Evolutionary conservation across 1,284 basidiomycete genomes (phyloP), one percentile per base, ranked within the genome.

Genomic region (Apiotrichum akiyoshidainum): DNA sequence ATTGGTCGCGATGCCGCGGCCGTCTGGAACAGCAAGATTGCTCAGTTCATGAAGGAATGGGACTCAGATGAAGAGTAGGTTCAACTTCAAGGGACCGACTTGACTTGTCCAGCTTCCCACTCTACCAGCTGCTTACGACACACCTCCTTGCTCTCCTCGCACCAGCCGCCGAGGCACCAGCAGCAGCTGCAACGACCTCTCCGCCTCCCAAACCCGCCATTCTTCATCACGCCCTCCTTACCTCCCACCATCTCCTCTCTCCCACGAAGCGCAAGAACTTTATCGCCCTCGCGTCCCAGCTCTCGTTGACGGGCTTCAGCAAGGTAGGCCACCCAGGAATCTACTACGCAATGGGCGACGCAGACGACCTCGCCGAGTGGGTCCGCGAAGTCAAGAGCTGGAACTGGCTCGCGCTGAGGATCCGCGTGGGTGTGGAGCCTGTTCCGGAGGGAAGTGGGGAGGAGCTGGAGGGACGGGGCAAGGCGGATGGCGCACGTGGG

Each of bases 291-390:
- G 82, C 84, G 0, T 80, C 81, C 17, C 80, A 83, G 22, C 81
- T 87, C 34, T 78, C 78, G 2, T 69, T 89, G 17, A 69, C 77
- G 0, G 87, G 87, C 0, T 89, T 88, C 68, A 84, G 86, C 7
- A 89, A 89, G 74, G 81, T 86, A 14, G 87, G 87, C 0, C 83
- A 89, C 67, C 87, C 87, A 1, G 87, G 87, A 7, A 79, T 87
- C 46, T 86, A 89, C 55, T 90, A 88, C 62, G 85, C 82, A 21
- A 80, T 85, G 65, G 87, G 87, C 2, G 67, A 69, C 10, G 75
- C 77, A 46, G 74, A 78, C 11, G 78, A 82, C 55, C 76, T 89
- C 19, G 81, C 84, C 63, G 84, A 86, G 63, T 88, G 88, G 66
- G 82, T 87, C 2, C 73, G 72, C 17, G 85, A 85, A 57, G 82